Evolutionary conservation across 106 monocot genomes (phyloP), one percentile per base, ranked within the genome.

Genomic region (Phalaenopsis aphrodite): DNA sequence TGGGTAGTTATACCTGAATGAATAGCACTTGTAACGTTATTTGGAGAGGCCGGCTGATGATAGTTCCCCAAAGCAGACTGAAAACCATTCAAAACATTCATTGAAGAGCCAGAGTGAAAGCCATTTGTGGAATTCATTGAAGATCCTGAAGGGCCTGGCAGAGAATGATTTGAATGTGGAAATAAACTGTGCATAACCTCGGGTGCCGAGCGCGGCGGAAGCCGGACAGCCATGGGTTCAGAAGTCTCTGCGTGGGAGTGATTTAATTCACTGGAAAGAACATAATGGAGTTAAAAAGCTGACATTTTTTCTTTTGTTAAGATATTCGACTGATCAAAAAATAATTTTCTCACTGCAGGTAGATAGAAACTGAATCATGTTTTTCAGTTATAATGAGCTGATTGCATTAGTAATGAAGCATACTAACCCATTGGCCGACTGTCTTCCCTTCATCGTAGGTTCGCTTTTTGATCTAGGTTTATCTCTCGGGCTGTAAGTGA

Each of bases 401-500:
- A 45, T 45, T 7, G 9, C 2, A 74, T 45, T 43, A 74, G 5
- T 74, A 17, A 42, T 45, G 74, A n/a, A 42, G 6, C 7, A 4
- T 76, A 77, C 92, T 83, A 83, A 95, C 92, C 79, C 79, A 55
- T 87, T 83, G 11, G 78, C 55, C 19, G 65, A 55, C 2, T 68
- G 79, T 81, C 85, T 95, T 36, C 83, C 79, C 79, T 87, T 91
- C 56, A 75, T 30, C 10, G 56, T 2, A 19, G 85, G 42, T 11
- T 88, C 86, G 79, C 79, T 87, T 78, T 82, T 88, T n/a, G 78
- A 48, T 72, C 57, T 55, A 24, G 39, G 56, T 61, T 72, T 81
- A 8, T 87, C 90, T 72, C 80, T 87, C 4, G 82, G 79, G 80
- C 83, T 88, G 52, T 83, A 58, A 9, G 39, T 66, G 61, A 42